Percentiles rank a stretch among this genome's conserved stretches.
phyloP scores from a whole-genome alignment of 176 grass and related monocot genomes.

The Sorghum bicolor region Sorghum_bicolor_NCBIv3 NC_012870.2:10847501-10848000 shows the following conservation, averaged over 20 bases:
- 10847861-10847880: slow-evolving; percentile 56
- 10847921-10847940: slow-evolving; percentile 94
- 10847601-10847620: slow-evolving; percentile 11
- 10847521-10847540: background rate
- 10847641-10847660: background rate
- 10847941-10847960: slow-evolving; percentile 92
- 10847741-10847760: slow-evolving; percentile 82
- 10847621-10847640: background rate
- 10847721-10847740: slow-evolving; percentile 92
- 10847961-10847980: slow-evolving; percentile 84
- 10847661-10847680: background rate
- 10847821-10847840: slow-evolving; percentile 48
- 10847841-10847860: slow-evolving; percentile 56
- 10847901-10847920: slow-evolving; percentile 82
- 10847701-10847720: slow-evolving; percentile 34
- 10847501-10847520: background rate
- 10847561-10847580: background rate
- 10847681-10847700: background rate
- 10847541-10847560: background rate
- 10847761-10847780: slow-evolving; percentile 90
- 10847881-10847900: slow-evolving; percentile 76
- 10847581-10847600: background rate
- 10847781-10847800: slow-evolving; percentile 93
- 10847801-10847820: slow-evolving; percentile 61
- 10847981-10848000: slow-evolving; percentile 36